These are phyloP conservation scores for Mortierella sp. DNA, from an alignment of 371 early-diverging fungal species.

Conservation along the genomic window DNA sequence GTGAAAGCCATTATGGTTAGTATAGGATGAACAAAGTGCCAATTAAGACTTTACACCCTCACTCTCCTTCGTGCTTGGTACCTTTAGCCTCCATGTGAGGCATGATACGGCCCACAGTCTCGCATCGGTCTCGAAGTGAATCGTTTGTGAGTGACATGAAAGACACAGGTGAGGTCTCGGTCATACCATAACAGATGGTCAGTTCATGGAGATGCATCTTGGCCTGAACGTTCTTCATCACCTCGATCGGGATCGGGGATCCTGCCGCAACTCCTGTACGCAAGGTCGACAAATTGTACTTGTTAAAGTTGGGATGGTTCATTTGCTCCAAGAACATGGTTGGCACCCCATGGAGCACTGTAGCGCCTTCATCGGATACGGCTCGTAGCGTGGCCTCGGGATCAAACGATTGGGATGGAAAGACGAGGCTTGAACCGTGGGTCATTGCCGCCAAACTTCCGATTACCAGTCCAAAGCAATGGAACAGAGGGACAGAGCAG, in stretches of 20 bases:
- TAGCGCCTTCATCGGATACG: constrained; percentile 57
- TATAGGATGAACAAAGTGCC: background rate
- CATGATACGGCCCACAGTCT: constrained; percentile 54
- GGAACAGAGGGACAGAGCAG: constrained; percentile 62
- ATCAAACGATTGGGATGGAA: constrained; percentile 54
- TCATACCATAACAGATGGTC: constrained; percentile 58
- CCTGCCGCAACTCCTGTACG: constrained; percentile 62
- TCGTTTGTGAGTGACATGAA: constrained; percentile 54
- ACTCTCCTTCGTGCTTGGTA: background rate
- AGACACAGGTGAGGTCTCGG: constrained; percentile 61
- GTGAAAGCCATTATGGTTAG: background rate
- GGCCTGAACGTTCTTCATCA: constrained; percentile 56
- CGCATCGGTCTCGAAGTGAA: constrained; percentile 54
- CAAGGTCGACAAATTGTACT: constrained; percentile 50
- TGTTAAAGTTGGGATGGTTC: constrained; percentile 53
- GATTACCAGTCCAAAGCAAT: constrained; percentile 58
- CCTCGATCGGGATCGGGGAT: constrained; percentile 54
- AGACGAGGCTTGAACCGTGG: constrained; percentile 58
- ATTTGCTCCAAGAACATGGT: constrained; percentile 59
- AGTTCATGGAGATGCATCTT: constrained; percentile 55
- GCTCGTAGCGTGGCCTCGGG: constrained; percentile 63
- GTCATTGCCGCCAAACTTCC: constrained; percentile 63
- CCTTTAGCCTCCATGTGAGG: constrained; percentile 55
- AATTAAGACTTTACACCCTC: background rate
- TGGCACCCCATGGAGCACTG: constrained; percentile 59